phyloP scores from a whole-genome alignment of 2,329 filamentous ascomycete species.

The Xylariaceae sp. region DNA sequence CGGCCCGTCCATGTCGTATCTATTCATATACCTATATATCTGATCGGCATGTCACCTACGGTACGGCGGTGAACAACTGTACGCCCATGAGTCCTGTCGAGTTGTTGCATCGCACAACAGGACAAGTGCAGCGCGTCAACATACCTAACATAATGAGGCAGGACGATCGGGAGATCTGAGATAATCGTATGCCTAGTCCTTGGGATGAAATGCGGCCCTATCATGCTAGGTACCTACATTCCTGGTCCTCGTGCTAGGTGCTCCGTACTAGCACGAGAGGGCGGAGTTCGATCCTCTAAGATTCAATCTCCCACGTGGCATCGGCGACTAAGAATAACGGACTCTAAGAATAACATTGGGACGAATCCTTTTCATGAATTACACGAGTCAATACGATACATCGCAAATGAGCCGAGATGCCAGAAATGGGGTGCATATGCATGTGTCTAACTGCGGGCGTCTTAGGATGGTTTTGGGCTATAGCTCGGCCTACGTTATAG shows the following conservation, averaged over 20 bases:
- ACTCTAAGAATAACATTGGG: neutral
- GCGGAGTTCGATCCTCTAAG: neutral
- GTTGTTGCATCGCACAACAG: neutral
- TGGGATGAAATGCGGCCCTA: conserved; percentile 1
- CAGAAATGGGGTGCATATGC: conserved; percentile 16
- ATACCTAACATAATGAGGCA: neutral
- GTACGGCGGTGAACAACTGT: neutral
- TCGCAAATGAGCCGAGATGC: neutral
- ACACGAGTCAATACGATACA: conserved; percentile 8
- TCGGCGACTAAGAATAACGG: conserved; percentile 14
- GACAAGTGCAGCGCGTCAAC: neutral
- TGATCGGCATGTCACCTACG: neutral
- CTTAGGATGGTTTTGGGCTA: conserved; percentile 3
- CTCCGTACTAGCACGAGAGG: neutral
- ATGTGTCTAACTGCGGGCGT: conserved; percentile 2
- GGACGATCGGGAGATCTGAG: conserved; percentile 1
- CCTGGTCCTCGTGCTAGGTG: neutral
- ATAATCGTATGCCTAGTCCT: neutral
- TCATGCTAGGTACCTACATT: neutral
- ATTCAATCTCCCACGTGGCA: conserved; percentile 17
- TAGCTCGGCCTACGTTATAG: conserved; percentile 3
- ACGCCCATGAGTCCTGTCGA: neutral
- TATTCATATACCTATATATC: neutral
- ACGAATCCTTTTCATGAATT: conserved; percentile 13
- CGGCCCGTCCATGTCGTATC: neutral